These are phyloP conservation scores for Endogone sp. DNA, from an alignment of 192 early-diverging fungal species.

Conservation along the genomic window DNA sequence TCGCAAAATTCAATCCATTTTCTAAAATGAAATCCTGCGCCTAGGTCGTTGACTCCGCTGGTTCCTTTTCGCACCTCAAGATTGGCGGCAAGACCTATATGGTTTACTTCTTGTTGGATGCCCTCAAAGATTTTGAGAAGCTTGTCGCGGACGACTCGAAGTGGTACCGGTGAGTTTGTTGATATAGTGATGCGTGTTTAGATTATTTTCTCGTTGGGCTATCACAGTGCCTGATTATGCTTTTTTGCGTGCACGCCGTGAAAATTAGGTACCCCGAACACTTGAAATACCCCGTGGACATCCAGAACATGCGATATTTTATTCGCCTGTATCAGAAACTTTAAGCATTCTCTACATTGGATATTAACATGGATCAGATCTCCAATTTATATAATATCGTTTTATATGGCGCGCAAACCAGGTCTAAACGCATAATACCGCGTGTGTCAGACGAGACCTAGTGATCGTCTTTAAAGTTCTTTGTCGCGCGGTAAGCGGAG, in stretches of 20 bases:
- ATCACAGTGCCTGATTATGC: background rate
- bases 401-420: too few relatives aligned
- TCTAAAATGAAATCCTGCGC: too few relatives aligned
- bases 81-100: conserved; percentile 78
- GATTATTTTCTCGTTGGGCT: background rate
- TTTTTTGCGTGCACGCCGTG: background rate
- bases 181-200: background rate
- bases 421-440: too few relatives aligned
- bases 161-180: conserved; percentile 62
- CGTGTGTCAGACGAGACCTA: too few relatives aligned
- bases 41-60: conserved; percentile 87
- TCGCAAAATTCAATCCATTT: too few relatives aligned
- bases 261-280: conserved; percentile 39
- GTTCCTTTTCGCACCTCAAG: conserved; percentile 83
- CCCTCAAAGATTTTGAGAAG: conserved; percentile 61
- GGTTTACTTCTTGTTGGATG: conserved; percentile 87
- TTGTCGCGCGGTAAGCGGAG: too few relatives aligned
- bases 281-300: conserved; percentile 69
- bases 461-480: too few relatives aligned
- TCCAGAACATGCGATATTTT: conserved; percentile 95
- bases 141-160: conserved; percentile 65
- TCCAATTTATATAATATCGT: too few relatives aligned
- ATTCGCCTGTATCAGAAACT: conserved; percentile 75
- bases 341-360: conserved; percentile 14
- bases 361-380: too few relatives aligned